These are phyloP conservation scores for Metschnikowia hibisci DNA, from an alignment of 805 yeast species.

Conservation along the genomic window DNA sequence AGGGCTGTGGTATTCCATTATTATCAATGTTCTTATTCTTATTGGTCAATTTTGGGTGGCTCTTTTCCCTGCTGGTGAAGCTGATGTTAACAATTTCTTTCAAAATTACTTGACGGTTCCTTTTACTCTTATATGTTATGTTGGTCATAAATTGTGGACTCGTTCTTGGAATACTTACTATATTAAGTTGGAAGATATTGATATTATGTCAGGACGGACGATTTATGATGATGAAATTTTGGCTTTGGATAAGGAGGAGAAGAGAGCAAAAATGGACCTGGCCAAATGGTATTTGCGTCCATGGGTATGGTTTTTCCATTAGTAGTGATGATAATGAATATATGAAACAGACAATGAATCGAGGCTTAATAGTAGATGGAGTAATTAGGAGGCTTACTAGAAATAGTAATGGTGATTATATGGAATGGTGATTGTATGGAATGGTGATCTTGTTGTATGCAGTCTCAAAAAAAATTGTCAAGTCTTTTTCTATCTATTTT, in stretches of 20 bases:
- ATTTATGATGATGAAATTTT: constrained; percentile 23
- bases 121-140: constrained; percentile 20
- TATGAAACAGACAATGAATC: too few species aligned
- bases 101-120: constrained; percentile 28
- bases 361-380: too few species aligned
- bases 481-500: too few species aligned
- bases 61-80: constrained; percentile 30
- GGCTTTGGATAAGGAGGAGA: constrained; percentile 24
- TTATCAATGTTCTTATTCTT: constrained; percentile 31
- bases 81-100: constrained; percentile 26
- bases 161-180: constrained; percentile 21
- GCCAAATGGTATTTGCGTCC: constrained; percentile 17
- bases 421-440: too few species aligned
- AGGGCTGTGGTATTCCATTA: constrained; percentile 35
- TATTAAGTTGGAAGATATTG: constrained; percentile 21
- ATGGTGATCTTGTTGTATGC: too few species aligned
- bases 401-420: too few species aligned
- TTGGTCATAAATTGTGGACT: constrained; percentile 24
- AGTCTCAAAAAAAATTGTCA: too few species aligned
- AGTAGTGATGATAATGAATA: neutral
- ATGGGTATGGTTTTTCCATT: constrained; percentile 18
- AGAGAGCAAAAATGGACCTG: constrained; percentile 12
- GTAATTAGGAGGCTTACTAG: too few species aligned
- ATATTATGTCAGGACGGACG: constrained; percentile 20
- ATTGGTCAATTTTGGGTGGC: constrained; percentile 45